Evolutionary conservation across 495 filamentous ascomycete species (phyloP), one percentile per base, ranked within the genome.

Genomic region (Podospora tetraspora): DNA sequence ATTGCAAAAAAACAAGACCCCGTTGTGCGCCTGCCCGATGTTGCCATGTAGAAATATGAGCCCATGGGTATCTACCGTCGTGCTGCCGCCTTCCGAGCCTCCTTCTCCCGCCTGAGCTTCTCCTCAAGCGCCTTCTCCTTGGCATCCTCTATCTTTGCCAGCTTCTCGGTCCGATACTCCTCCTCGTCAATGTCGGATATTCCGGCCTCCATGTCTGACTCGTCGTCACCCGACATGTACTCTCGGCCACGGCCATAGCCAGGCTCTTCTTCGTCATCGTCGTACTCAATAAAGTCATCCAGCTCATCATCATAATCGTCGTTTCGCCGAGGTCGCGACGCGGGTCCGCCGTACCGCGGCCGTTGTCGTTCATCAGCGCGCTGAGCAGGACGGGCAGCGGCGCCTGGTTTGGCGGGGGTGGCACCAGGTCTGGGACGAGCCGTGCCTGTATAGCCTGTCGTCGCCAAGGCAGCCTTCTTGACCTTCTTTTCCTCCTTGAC

Each of bases 181-280:
- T 89, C 87, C 34, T 83, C 81, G 43, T 88, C 81, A 19, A 89
- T 85, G 63, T 89, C 87, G 21, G 82, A 81, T 12, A 85, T 63
- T 2, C 85, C 86, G 6, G 87, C 87, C 73, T 89, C 87, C 87
- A 89, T 89, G 70, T 89, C 87, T 6, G 84, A 86, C 21, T 83
- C 77, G 9, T 78, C 72, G 8, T 74, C 71, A 59, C 56, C 24
- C 1, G 74, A 72, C 11, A 76, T 73, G 58, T 84, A 82, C 22
- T 76, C 70, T 34, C 71, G 72, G 27, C 66, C 25, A 12, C 69
- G 72, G 3, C 73, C 74, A 59, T 71, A 74, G 25, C 72, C 72
- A 52, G 72, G 72, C 7, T 76, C 76, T 24, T 81, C 82, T 19
- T 84, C 81, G 0, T 86, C 84, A 9, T 87, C 84, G 61, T 85